phyloP scores from a whole-genome alignment of 805 yeast species.

The Naumovozyma baii region DNA sequence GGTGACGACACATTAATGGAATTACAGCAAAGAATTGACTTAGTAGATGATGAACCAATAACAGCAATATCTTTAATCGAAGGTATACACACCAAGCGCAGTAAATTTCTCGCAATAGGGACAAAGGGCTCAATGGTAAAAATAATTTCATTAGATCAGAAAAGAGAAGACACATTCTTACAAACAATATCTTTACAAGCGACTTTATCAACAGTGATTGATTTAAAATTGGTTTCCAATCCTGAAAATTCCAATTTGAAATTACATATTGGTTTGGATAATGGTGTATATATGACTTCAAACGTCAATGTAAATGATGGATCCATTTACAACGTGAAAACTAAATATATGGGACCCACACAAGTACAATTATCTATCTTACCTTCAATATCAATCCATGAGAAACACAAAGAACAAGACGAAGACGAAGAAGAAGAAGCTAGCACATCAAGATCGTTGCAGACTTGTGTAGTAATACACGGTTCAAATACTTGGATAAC shows the following conservation, averaged over 20 bases:
- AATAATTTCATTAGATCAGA: conserved; percentile 39
- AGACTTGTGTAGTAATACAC: conserved; percentile 23
- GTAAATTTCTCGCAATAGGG: conserved; percentile 60
- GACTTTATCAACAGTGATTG: conserved; percentile 43
- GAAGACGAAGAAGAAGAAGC: conserved; percentile 14
- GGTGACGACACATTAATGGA: conserved; percentile 52
- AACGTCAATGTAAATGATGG: conserved; percentile 52
- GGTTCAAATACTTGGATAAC: conserved; percentile 29
- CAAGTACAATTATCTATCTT: conserved; percentile 41
- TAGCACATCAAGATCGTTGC: conserved; percentile 8
- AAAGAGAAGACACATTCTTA: conserved; percentile 49
- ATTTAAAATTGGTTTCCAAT: conserved; percentile 21
- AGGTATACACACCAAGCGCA: conserved; percentile 19
- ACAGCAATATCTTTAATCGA: neutral
- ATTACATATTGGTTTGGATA: conserved; percentile 73
- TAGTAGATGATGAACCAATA: conserved; percentile 35
- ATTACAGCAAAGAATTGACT: conserved; percentile 50
- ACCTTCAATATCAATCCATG: conserved; percentile 10
- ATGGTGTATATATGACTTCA: conserved; percentile 69
- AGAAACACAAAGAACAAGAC: conserved; percentile 31
- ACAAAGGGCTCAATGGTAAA: conserved; percentile 62
- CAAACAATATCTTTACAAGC: conserved; percentile 58
- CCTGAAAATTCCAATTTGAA: conserved; percentile 16
- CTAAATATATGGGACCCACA: conserved; percentile 63
- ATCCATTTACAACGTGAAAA: conserved; percentile 49